Base-by-base conservation (phyloP, 345 rosid genomes). In the Populus pruinosa region DNA sequence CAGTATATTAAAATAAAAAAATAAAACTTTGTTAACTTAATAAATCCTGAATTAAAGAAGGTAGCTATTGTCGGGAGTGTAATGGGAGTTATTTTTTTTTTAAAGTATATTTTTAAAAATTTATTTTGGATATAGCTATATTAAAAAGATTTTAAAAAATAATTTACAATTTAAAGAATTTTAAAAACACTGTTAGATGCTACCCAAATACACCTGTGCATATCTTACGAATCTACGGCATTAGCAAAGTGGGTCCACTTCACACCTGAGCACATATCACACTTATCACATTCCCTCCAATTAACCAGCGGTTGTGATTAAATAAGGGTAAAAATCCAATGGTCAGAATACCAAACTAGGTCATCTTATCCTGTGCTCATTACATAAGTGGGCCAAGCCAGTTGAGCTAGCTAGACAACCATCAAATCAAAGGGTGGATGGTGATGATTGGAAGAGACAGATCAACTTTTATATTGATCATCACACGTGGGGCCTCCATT, bases 361-460 rank as follows among this genome's bases (percentile, higher is more conserved):
- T 82, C 81, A 21, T 27, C 35, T 8, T 69, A 66, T 79, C 62
- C 41, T 76, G 71, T 71, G 84, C 78, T 63, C 68, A 38, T 31
- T 10, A 69, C 71, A 85, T 72, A 61, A 82, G 74, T 70, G 72
- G 88, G 71, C 70, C 76, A 12, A 69, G 77, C 80, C 83, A 75
- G 74, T 71, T 77, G 73, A 27, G 82, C 59, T 23, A 18, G 36
- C 72, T 59, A 71, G 86, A 76, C 85, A 83, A 83, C 84, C 87
- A 85, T 87, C 87, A 82, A 84, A 88, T 90, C 89, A 87, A 76
- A 44, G 85, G 78, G 79, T 78, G 81, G 83, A 76, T 83, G 80
- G 81, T 80, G 76, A 86, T 90, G 92, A 87, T 90, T 82, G 88
- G 90, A 85, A 82, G 77, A 81, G 89, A 91, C 87, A 83, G 81